A percentile compares a stretch with the other conserved stretches of the same genome.
phyloP scores from a whole-genome alignment of 2,329 filamentous ascomycete genomes.

The Penicillium aurantiogriseum region DNA sequence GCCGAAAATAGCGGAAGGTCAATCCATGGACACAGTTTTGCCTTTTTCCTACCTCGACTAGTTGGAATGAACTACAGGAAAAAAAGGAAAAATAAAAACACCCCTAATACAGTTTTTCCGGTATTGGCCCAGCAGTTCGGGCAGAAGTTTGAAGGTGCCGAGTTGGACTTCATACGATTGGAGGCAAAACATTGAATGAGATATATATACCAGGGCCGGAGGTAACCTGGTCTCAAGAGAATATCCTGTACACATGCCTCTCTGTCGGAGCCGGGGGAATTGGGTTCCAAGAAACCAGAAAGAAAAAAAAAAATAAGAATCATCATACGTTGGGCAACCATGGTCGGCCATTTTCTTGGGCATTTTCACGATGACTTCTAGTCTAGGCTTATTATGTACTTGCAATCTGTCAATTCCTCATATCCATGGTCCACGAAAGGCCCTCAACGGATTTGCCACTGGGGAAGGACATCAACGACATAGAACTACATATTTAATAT shows the following conservation, averaged over 20 bases:
- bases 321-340: conserved; percentile 6
- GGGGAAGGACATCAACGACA: neutral
- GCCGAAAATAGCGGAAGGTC: neutral
- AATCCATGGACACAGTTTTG: neutral
- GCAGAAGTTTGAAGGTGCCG: conserved; percentile 1
- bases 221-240: neutral
- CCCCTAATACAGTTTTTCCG: neutral
- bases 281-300: neutral
- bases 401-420: neutral
- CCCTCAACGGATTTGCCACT: conserved; percentile 1
- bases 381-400: neutral
- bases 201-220: neutral
- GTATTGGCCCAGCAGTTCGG: neutral
- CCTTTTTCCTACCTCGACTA: neutral
- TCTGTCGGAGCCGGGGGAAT: neutral
- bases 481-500: too few species aligned
- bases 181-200: neutral
- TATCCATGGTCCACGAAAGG: neutral
- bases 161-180: neutral
- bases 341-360: neutral
- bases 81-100: neutral
- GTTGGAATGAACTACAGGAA: neutral
- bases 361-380: neutral
- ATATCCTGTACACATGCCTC: neutral
- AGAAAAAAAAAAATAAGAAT: neutral